Conservation (phyloP, 257 asterid species). For the Vinca minor region DNA sequence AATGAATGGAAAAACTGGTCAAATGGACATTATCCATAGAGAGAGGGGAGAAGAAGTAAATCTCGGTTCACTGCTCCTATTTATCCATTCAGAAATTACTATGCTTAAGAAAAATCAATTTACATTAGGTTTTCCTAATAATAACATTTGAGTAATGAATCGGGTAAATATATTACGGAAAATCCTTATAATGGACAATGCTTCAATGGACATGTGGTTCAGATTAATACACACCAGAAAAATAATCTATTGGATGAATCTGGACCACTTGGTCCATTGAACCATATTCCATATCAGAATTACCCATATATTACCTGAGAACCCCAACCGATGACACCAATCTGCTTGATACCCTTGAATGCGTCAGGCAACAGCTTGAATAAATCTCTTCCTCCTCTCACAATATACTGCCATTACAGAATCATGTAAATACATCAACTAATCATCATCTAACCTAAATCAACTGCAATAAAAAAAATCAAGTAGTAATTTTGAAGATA, state of each 20-base stretch:
- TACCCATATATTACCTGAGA: conserved; percentile 77
- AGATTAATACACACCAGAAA: no score
- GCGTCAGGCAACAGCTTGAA: conserved; percentile 80
- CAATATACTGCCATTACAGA: conserved; percentile 60
- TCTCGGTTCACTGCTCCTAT: neutral
- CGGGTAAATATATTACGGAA: no score
- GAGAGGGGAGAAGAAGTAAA: no score
- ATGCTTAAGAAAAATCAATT: neutral
- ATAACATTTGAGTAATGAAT: no score
- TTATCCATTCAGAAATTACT: neutral
- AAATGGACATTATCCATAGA: no score
- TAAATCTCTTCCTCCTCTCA: conserved; percentile 91
- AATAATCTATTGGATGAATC: no score
- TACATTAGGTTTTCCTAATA: neutral
- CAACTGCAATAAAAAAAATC: neutral
- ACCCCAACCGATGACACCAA: conserved; percentile 99
- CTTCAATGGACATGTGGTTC: no score
- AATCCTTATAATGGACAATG: no score
- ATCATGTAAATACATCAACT: neutral
- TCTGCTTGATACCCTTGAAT: conserved; percentile 88
- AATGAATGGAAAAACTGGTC: no score
- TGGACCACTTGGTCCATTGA: no score
- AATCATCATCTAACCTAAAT: neutral
- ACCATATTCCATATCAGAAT: no score
- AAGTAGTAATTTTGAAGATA: neutral